Evolutionary conservation across 2,329 filamentous ascomycete species (phyloP), one percentile per base, ranked within the genome.

Genomic region (Colletotrichum neosansevieriae): DNA sequence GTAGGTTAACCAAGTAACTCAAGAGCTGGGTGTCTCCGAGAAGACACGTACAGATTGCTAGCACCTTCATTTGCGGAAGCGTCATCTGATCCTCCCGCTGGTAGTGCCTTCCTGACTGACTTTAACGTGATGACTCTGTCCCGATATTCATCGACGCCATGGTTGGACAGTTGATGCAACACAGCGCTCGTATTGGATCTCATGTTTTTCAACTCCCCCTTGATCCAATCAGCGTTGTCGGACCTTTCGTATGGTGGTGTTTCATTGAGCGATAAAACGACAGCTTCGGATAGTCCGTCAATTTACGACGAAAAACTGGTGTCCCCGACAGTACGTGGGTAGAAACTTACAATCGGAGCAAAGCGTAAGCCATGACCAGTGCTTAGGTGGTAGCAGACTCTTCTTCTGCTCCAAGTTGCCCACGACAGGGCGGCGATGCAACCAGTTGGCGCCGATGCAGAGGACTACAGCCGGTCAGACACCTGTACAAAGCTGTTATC

Each of bases 321-420:
- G 19, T 34, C 21, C 6, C 10, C 13, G 3, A 15, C 10, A 17
- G 15, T 29, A 11, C 21, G 12, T 29, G 13, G 17, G 42, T 3
- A 29, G 9, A 15, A 4, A 73, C 81, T 7, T 80, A 86, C 86
- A 83, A 74, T 93, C 90, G 71, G 89, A 83, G 71, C 88, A 92
- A 9, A 93, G 77, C 4, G 92, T 79, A 5, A 93, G 82, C 92
- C 91, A 94, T 19, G 89, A 90, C 90, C 91, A 94, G 57, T 82
- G 80, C 60, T 80, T 81, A 5, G 76, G 81, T 15, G 76, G 81
- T 67, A 81, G 77, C 51, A 79, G 77, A 29, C 49, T 61, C 10
- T 17, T 38, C 12, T n/a, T 49, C 11, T 50, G 12, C 51, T 72
- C 73, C 53, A 73, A 73, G 10, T 79, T 74, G 7, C 77, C 72